Base-by-base conservation (phyloP, 2,329 filamentous ascomycete species). In the Fonsecaea multimorphosa region DNA sequence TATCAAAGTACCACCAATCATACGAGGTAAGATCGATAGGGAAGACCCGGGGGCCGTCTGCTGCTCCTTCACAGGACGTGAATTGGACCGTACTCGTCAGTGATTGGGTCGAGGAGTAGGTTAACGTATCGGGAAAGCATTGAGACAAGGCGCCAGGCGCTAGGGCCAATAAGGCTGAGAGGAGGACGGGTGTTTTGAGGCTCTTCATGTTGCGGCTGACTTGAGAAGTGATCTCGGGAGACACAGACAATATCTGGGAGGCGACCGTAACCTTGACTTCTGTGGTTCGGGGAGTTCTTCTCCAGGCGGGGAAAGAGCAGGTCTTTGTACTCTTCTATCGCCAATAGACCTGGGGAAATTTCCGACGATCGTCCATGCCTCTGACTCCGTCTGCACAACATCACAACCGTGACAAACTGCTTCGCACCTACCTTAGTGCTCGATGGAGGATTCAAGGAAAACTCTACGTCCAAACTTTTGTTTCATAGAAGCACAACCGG, bases 1-100 rank as follows among this genome's bases (percentile, higher is more conserved):
- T 76, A 64, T 80, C 77, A 52, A 80, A 80, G 65, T 78, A 79
- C 78, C 78, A 80, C 77, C 77, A 79, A 69, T 78, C 76, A 53
- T 75, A 78, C 19, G 73, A 73, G 29, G 74, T 71, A 34, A 59
- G 19, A 56, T 76, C 77, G 56, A 77, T 68, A 11, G 44, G 52
- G 36, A 64, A 56, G 7, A 77, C 31, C 53, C 75, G 73, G 0
- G 76, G 75, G 27, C 68, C 54, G 56, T 76, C 73, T 4, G 76
- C 66, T 9, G 58, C 67, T 46, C 19, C 24, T 36, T 34, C 57
- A 24, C 57, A 60, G 24, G 57, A 60, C 2, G 57, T 60, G 57
- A 60, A 60, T 34, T 60, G 57, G 27, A 60, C 57, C 38, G 40
- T 27, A 16, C 57, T 60, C 14, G 57, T 24, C 9, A 49, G 44